Evolutionary conservation across 208 protist genomes (phyloP).

Genomic region (Trypanosoma mega): DNA sequence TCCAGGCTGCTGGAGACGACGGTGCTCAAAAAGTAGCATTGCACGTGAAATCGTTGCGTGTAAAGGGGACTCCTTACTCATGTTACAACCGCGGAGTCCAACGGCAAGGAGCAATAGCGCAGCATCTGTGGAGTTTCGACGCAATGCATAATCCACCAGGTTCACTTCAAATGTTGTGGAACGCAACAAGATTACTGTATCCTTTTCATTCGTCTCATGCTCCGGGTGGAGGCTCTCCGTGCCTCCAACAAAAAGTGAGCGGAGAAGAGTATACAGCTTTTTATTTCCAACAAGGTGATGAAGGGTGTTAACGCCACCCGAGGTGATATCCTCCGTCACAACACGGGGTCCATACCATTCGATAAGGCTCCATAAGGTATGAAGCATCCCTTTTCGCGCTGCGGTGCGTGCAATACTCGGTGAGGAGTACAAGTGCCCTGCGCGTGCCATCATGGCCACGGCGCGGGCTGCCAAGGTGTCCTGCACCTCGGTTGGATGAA

Average conservation of each 20-base stretch:
- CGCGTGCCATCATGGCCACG: conserved; percentile 43
- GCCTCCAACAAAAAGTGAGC: conserved; percentile 38
- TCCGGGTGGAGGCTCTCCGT: conserved; percentile 25
- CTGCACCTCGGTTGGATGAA: conserved; percentile 17
- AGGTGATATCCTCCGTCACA: conserved; percentile 46
- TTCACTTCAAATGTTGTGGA: conserved; percentile 24
- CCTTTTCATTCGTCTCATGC: conserved; percentile 14
- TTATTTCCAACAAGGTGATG: conserved; percentile 45
- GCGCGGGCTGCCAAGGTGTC: conserved; percentile 34
- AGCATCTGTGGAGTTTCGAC: conserved; percentile 40
- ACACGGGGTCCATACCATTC: conserved; percentile 58
- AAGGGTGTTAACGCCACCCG: conserved; percentile 40
- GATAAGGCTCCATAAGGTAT: conserved; percentile 40
- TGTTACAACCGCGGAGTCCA: conserved; percentile 41
- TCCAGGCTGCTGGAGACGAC: neutral
- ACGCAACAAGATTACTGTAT: conserved; percentile 11
- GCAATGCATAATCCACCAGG: conserved; percentile 63
- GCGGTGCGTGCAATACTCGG: conserved; percentile 44
- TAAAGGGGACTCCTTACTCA: conserved; percentile 12
- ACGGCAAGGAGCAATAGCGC: conserved; percentile 55
- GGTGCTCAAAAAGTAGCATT: conserved; percentile 13
- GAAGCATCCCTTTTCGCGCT: conserved; percentile 35
- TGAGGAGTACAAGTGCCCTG: conserved; percentile 55
- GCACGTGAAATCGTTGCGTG: conserved; percentile 4
- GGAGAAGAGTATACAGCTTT: conserved; percentile 40